Base-by-base conservation (phyloP, 2,329 filamentous ascomycete species). In the Metarhizium anisopliae region DNA sequence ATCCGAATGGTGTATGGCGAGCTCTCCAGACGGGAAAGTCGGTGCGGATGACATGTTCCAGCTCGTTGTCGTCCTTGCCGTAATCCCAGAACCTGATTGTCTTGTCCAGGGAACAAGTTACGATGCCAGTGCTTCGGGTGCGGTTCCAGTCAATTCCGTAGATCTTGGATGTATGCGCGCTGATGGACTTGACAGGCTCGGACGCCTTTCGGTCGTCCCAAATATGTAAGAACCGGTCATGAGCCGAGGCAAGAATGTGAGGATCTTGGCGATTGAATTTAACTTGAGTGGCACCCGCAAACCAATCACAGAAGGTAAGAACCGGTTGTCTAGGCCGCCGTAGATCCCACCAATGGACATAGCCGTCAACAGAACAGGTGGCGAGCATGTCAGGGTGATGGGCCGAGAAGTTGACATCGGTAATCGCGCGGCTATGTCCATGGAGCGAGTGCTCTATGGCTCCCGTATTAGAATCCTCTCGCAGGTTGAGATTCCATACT, bases 71-170 rank as follows among this genome's bases (percentile, higher is more conserved):
- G 4, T 83, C 77, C 18, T 80, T 76, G 55, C 64, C 69, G 63
- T 91, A 90, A 68, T 96, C 88, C 92, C 92, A 96, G 61, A 96
- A 88, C 67, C 95, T 95, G 71, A 96, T 93, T 45, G 87, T 95
- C 67, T 87, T 90, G 67, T 96, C 92, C 51, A 96, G 75, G 1
- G 92, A 95, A 70, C 92, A 96, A 2, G 92, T 96, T 6, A 90
- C 84, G 52, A 96, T 77, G 40, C 84, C 85, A 10, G 83, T 86
- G 2, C 83, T 73, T 51, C 85, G 79, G 13, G 86, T 87, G 53
- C 93, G 83, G 66, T 95, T 95, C 93, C 93, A 96, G 70, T 96
- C 93, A 38, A 96, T 78, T 32, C 93, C 93, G 67, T 96, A 96
- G 58, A 96, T 96, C 71, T 96, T 96, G 42, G 91, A 96, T 36